Base-by-base conservation (phyloP, 148 eudicot genomes). In the Linanthus parryae region DNA sequence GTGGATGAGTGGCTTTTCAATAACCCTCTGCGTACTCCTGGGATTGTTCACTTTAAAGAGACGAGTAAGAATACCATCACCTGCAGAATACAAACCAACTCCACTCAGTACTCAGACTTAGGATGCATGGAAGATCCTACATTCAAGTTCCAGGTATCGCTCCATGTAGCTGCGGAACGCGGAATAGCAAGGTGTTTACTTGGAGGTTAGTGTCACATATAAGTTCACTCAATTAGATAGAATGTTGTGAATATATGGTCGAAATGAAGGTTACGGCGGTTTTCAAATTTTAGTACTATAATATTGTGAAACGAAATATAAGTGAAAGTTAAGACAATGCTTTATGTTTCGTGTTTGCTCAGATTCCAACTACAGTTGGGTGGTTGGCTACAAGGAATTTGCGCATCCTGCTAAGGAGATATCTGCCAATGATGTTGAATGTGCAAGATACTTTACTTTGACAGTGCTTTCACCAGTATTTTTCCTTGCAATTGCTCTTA, bases 81-180 rank as follows among this genome's bases (percentile, higher is more conserved):
- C 69, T 89, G 85, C 56, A 95, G 97, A 15, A 18, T 89, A 61
- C 95, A 89, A 59, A 89, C 97, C 34, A 89, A 89, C 61, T 85
- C 97, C 52, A 82, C 97, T 35, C 57, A 77, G 16, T 61, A 71
- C 23, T 44, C 15, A 7, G 66, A 47, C 52, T 69, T 86, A 68
- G 97, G 88, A n/a, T 44, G 52, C 6, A 67, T 29, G 56, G 91
- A 85, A 69, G 95, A 89, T 57, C 95, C 95, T 40, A 82, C 91
- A 13, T 76, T 89, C 63, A 82, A 82, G 44, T 77, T 85, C 68
- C 97, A 81, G 73, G 69, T 89, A 40, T 95, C 97, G 37, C 81
- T 89, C 52, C 97, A 89, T 55, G 48, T 89, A 65, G 91, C 97
- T 19, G 95, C 91, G 21, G 97, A 89, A 58, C 97, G 97, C 39